phyloP scores from a whole-genome alignment of 345 rosid genomes.

The Jatropha curcas region DNA sequence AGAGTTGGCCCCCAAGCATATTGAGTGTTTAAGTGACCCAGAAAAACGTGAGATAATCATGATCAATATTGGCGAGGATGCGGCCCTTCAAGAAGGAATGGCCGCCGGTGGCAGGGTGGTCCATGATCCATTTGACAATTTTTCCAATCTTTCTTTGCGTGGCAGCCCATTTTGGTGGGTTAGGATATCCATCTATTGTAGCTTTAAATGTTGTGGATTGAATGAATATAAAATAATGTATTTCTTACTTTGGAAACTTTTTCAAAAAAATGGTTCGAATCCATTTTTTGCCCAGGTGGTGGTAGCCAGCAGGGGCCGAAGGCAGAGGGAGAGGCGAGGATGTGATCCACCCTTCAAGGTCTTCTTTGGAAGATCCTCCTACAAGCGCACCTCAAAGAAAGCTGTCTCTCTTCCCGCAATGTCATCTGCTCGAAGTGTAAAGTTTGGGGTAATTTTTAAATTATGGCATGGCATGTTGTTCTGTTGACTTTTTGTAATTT shows the following conservation, averaged over 20 bases:
- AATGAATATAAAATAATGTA: too few species aligned
- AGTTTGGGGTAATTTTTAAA: too few species aligned
- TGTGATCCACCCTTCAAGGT: constrained; percentile 87
- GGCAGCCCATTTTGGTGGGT: constrained; percentile 75
- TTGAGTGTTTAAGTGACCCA: constrained; percentile 72
- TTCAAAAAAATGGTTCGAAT: too few species aligned
- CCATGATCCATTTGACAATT: constrained; percentile 76
- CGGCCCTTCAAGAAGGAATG: constrained; percentile 88
- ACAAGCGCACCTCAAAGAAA: constrained; percentile 82
- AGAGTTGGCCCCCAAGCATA: constrained; percentile 82
- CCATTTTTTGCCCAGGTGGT: too few species aligned
- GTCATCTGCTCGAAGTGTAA: constrained; percentile 82
- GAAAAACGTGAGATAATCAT: constrained; percentile 77
- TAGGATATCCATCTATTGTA: too few species aligned
- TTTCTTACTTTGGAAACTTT: too few species aligned
- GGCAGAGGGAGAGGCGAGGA: constrained; percentile 95
- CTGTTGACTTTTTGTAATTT: too few species aligned
- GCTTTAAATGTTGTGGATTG: too few species aligned
- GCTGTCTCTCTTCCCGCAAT: constrained; percentile 74
- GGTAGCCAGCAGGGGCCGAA: constrained; percentile 81
- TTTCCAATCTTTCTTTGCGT: constrained; percentile 74
- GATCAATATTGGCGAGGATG: constrained; percentile 86
- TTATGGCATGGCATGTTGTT: too few species aligned
- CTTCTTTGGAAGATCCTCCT: constrained; percentile 77
- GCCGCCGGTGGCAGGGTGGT: constrained; percentile 66